Base-by-base conservation (phyloP, 2,329 filamentous ascomycete genomes). In the Achaetomium macrosporum region DNA sequence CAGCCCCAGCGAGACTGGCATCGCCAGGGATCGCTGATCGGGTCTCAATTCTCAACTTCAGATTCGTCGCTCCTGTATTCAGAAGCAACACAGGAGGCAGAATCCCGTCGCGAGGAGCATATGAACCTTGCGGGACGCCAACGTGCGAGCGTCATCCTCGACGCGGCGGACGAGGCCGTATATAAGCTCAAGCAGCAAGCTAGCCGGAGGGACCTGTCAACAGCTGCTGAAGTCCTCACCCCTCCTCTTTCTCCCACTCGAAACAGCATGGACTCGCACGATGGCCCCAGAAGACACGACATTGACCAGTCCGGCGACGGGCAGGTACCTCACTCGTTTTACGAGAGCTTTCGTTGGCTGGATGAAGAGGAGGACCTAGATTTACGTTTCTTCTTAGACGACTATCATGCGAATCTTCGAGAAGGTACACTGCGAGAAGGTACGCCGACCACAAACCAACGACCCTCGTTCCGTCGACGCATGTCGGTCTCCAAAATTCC, bases 331-430 rank as follows among this genome's bases (percentile, higher is more conserved):
- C 75, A 80, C 47, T 78, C 78, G 1, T 73, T 87, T 53, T 80
- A 82, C 46, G 82, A 89, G 56, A 84, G 77, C 64, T 86, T 90
- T 59, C 77, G 83, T 45, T 89, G 86, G 85, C 72, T 90, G 25
- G 85, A 90, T 30, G 84, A 88, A 53, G 83, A 88, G 49, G 79
- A 84, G 16, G 80, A 87, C 48, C 71, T 91, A 31, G 85, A 91
- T 61, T 68, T 85, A 20, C 75, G 79, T 42, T 74, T 91, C 36
- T 77, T 76, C 36, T 69, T 90, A 31, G 84, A 89, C 64, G 83
- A 88, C 64, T 87, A 88, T 63, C 84, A 87, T 63, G 73, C 78
- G 42, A 84, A 84, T 60, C 70, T 83, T 33, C 75, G 81, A 36
- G 76, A 78, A 31, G 70, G 77, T 19, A 65, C 77, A 6, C 61